Conservation (phyloP, 305 asterid genomes). For the Fraxinus sp. region DNA sequence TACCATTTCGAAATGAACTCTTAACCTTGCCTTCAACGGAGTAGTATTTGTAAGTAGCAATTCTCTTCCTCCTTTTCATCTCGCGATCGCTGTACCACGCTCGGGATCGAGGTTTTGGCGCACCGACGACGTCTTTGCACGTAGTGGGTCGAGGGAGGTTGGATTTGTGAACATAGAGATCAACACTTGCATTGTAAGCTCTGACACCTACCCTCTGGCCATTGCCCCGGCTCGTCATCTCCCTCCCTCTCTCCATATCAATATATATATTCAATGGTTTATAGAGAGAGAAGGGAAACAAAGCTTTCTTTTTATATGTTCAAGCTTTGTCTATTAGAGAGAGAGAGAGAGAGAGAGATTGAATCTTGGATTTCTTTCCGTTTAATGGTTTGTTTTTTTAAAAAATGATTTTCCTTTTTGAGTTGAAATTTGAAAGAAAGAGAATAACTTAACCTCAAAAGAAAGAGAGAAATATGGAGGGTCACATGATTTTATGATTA, state of each 20-base stretch:
- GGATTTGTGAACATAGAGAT: constrained; percentile 18
- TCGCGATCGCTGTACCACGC: constrained; percentile 51
- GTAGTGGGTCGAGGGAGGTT: neutral
- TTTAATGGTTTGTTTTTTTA: neutral
- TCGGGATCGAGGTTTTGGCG: neutral
- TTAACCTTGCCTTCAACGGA: constrained; percentile 66
- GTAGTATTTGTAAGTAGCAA: constrained; percentile 57
- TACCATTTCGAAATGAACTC: constrained; percentile 42
- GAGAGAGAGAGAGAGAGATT: neutral
- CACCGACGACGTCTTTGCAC: neutral
- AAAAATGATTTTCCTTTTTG: neutral
- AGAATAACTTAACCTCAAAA: neutral
- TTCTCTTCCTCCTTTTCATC: constrained; percentile 56
- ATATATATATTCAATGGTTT: neutral
- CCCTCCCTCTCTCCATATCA: neutral
- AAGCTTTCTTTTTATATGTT: constrained; percentile 3
- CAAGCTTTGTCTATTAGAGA: neutral
- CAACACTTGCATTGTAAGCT: constrained; percentile 17
- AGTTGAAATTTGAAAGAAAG: neutral
- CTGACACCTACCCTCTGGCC: constrained; percentile 4
- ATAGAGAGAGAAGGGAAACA: constrained; percentile 28
- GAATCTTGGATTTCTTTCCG: neutral
- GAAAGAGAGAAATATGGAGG: constrained; percentile 25
- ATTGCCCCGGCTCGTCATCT: neutral
- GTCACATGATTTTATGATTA: constrained; percentile 1